Evolutionary conservation across 2,329 filamentous ascomycete species (phyloP).

Genomic region (Stemphylium beticola): DNA sequence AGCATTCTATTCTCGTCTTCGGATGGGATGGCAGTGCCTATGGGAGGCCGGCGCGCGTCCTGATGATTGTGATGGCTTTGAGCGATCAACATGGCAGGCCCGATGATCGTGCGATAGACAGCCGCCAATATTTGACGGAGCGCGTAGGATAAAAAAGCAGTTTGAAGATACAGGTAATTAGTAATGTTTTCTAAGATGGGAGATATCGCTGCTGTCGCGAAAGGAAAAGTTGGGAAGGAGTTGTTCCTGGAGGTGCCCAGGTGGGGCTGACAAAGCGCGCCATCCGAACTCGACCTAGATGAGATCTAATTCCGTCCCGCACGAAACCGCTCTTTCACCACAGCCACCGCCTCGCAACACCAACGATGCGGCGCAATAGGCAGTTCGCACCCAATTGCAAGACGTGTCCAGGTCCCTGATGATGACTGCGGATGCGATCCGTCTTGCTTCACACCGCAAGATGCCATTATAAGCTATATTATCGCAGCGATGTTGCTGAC

Average conservation of each 20-base stretch:
- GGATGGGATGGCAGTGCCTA: no score
- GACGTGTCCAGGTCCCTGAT: background rate
- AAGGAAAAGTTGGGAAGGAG: background rate
- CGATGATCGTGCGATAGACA: no score
- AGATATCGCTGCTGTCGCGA: background rate
- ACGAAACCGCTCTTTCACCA: constrained; percentile 8
- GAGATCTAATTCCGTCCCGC: constrained; percentile 16
- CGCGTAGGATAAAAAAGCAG: background rate
- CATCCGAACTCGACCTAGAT: constrained; percentile 13
- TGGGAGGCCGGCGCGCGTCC: no score
- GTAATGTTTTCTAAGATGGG: background rate
- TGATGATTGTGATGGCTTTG: no score
- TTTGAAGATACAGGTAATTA: background rate
- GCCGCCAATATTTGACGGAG: background rate
- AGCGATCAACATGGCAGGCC: no score
- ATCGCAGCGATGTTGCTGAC: constrained; percentile 11
- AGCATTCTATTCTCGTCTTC: no score
- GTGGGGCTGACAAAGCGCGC: constrained; percentile 4
- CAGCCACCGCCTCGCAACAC: constrained; percentile 14
- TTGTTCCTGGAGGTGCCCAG: background rate
- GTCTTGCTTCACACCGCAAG: background rate
- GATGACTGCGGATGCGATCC: background rate
- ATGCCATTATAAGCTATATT: background rate
- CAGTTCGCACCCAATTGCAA: background rate
- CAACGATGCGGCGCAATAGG: background rate